Evolutionary conservation across 2,329 filamentous ascomycete species (phyloP).

Genomic region (Calonectria naviculata): DNA sequence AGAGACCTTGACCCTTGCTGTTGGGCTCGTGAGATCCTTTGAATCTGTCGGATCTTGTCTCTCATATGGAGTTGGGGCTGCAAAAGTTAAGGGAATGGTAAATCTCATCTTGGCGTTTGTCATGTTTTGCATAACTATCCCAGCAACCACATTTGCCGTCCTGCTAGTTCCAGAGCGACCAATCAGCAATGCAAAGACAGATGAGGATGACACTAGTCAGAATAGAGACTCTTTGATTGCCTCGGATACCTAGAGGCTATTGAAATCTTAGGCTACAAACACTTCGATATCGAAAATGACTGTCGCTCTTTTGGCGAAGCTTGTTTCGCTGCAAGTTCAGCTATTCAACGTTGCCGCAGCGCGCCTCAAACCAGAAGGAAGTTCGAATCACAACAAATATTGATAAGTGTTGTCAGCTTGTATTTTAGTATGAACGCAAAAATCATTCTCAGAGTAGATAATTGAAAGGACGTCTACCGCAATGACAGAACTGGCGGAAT

Average conservation of each 20-base stretch:
- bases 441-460: too few species aligned
- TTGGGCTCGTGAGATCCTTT: constrained; percentile 59
- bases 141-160: constrained; percentile 48
- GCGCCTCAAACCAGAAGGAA: too few species aligned
- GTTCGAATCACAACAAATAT: too few species aligned
- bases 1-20: constrained; percentile 60
- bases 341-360: too few species aligned
- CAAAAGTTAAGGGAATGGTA: constrained; percentile 45
- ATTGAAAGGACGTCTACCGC: too few species aligned
- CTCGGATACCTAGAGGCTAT: background rate
- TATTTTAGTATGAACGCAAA: too few species aligned
- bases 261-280: background rate
- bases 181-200: background rate
- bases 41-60: constrained; percentile 60
- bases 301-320: too few species aligned
- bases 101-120: constrained; percentile 60
- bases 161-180: constrained; percentile 50
- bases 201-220: background rate
- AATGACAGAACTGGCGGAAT: too few species aligned
- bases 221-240: background rate
- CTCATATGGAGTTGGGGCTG: constrained; percentile 59
- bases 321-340: too few species aligned
- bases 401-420: too few species aligned
- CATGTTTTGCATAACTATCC: constrained; percentile 57
- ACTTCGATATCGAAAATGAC: background rate